Conservation (phyloP, 495 filamentous ascomycete species). For the Penicillium argentinense region DNA sequence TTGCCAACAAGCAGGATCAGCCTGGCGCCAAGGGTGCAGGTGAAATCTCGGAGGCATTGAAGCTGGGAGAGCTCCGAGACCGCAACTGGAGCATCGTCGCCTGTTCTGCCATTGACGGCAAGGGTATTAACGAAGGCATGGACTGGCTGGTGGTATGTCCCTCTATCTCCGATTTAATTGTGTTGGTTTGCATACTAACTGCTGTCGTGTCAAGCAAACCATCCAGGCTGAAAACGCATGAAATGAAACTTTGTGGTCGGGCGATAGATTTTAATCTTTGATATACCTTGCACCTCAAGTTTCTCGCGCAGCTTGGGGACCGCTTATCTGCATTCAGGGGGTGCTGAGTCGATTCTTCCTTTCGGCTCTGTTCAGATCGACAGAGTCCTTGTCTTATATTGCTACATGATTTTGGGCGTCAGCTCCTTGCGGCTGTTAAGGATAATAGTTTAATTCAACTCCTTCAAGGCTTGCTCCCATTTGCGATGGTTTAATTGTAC, state of each 20-base stretch:
- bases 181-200: conserved; percentile 12
- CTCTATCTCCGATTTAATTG: neutral
- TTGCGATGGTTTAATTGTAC: too few relatives aligned
- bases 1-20: conserved; percentile 99
- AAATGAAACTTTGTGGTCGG: conserved; percentile 35
- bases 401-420: conserved; percentile 29
- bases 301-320: conserved; percentile 13
- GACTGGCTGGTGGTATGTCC: conserved; percentile 93
- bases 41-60: conserved; percentile 91
- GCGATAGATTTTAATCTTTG: conserved; percentile 38
- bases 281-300: conserved; percentile 30
- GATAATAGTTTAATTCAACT: conserved; percentile 44
- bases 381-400: conserved; percentile 43
- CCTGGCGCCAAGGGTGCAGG: conserved; percentile 95
- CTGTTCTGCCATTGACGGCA: conserved; percentile 93
- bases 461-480: too few relatives aligned
- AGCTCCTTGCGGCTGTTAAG: conserved; percentile 25
- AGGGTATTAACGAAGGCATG: conserved; percentile 94
- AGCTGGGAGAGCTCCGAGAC: conserved; percentile 85
- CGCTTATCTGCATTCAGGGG: conserved; percentile 25
- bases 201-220: conserved; percentile 38
- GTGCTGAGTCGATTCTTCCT: conserved; percentile 21
- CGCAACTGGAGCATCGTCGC: conserved; percentile 99
- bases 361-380: conserved; percentile 23
- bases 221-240: conserved; percentile 50